These are phyloP conservation scores for Candida smagusa DNA, from an alignment of 1,139 yeast genomes.

Conservation along the genomic window DNA sequence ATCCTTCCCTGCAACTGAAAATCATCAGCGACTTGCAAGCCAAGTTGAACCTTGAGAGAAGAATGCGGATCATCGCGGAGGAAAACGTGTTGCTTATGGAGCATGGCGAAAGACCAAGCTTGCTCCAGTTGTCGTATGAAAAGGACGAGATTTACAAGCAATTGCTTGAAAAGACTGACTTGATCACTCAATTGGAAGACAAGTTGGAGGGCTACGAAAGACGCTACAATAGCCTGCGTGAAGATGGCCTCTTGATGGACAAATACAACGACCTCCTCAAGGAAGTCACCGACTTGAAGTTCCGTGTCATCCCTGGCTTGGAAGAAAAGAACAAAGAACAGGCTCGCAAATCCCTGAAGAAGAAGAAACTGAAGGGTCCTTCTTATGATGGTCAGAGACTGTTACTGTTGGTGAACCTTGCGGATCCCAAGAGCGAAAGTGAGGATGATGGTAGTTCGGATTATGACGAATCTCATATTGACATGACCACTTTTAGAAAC, in stretches of 20 bases:
- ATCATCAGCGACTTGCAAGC: slow-evolving; percentile 46
- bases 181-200: slow-evolving; percentile 42
- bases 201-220: slow-evolving; percentile 33
- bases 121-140: slow-evolving; percentile 55
- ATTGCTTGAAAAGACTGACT: slow-evolving; percentile 46
- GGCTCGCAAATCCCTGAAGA: slow-evolving; percentile 3
- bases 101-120: slow-evolving; percentile 51
- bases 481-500: slow-evolving; percentile 35
- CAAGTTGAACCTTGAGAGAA: slow-evolving; percentile 60
- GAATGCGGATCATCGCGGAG: slow-evolving; percentile 64
- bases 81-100: slow-evolving; percentile 61
- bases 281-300: slow-evolving; percentile 44
- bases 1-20: slow-evolving; percentile 33
- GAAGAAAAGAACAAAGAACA: slow-evolving; percentile 23
- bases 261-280: slow-evolving; percentile 38
- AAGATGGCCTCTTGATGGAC: slow-evolving; percentile 25
- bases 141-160: slow-evolving; percentile 51
- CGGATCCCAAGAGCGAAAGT: slow-evolving; percentile 7
- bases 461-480: slow-evolving; percentile 18
- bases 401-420: slow-evolving; percentile 18
- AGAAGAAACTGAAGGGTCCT: slow-evolving; percentile 1
- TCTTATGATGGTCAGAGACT: slow-evolving; percentile 15
- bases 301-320: slow-evolving; percentile 39
- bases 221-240: slow-evolving; percentile 11
- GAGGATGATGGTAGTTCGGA: slow-evolving; percentile 3